Evolutionary conservation across 352 stramenopile species (phyloP).

Genomic region (Blastocystis sp.): DNA sequence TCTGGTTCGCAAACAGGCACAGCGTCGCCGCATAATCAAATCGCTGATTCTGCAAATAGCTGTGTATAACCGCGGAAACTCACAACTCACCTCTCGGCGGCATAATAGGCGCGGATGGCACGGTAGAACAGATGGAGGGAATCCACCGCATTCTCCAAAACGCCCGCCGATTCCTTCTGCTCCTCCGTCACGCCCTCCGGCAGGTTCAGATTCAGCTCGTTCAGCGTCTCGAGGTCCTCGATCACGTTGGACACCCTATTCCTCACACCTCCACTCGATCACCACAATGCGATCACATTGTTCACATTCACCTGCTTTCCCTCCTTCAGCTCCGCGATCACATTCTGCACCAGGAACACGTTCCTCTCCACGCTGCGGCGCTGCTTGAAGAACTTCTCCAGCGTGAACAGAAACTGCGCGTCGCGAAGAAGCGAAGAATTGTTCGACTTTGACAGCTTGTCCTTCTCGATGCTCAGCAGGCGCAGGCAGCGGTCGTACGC

Average conservation of each 20-base stretch:
- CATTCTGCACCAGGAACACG: neutral
- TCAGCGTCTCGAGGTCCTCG: constrained; percentile 2
- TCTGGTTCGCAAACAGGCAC: constrained; percentile 24
- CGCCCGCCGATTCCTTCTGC: neutral
- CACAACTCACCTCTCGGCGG: neutral
- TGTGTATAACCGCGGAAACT: too few species aligned
- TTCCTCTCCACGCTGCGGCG: constrained; percentile 17
- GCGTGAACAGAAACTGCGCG: neutral
- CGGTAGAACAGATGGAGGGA: constrained; percentile 12
- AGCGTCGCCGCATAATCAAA: constrained; percentile 31
- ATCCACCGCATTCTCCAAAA: neutral
- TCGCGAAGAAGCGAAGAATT: neutral
- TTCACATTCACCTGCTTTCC: neutral
- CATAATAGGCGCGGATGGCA: neutral
- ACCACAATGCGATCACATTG: constrained; percentile 26
- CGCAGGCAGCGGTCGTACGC: constrained; percentile 21
- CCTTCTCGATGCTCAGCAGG: neutral
- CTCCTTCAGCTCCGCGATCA: neutral
- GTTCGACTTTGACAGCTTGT: neutral
- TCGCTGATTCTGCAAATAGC: neutral
- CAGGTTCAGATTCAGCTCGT: constrained; percentile 5
- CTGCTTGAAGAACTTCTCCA: constrained; percentile 25
- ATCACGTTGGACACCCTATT: constrained; percentile 23
- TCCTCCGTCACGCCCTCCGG: neutral
- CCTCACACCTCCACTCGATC: too few species aligned